Evolutionary conservation across 768 basidiomycete species (phyloP).

Genomic region (Boletales sp.): DNA sequence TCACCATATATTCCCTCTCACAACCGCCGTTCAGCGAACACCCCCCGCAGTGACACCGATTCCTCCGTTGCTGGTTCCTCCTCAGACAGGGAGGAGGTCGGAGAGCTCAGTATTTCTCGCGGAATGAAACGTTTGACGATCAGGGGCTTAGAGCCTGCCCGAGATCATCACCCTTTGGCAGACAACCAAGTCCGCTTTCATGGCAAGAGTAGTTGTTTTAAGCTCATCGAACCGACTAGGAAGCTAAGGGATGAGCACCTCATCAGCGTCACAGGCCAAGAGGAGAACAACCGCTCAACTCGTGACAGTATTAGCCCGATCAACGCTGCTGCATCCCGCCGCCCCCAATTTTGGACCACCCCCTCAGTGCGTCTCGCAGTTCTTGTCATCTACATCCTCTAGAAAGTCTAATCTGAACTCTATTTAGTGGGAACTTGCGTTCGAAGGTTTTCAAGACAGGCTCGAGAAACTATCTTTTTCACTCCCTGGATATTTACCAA

Average conservation of each 20-base stretch:
- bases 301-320: constrained; percentile 20
- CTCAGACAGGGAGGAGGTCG: constrained; percentile 36
- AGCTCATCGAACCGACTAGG: constrained; percentile 51
- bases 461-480: constrained; percentile 28
- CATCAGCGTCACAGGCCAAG: constrained; percentile 31
- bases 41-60: constrained; percentile 27
- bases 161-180: constrained; percentile 27
- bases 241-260: constrained; percentile 52
- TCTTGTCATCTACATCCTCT: not conserved
- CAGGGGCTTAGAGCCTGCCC: constrained; percentile 36
- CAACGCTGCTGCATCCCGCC: constrained; percentile 26
- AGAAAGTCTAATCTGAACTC: not conserved
- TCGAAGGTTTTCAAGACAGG: constrained; percentile 42
- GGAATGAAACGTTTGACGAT: constrained; percentile 36
- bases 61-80: constrained; percentile 27
- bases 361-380: constrained; percentile 42
- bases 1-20: constrained; percentile 6
- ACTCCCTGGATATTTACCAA: constrained; percentile 52
- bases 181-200: constrained; percentile 53
- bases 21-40: constrained; percentile 15
- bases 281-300: constrained; percentile 11
- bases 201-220: constrained; percentile 56
- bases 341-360: constrained; percentile 55
- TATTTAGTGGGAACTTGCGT: constrained; percentile 56
- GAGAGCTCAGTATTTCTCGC: constrained; percentile 38